Evolutionary conservation across 2,329 filamentous ascomycete species (phyloP).

Genomic region (Penicillium sp.): DNA sequence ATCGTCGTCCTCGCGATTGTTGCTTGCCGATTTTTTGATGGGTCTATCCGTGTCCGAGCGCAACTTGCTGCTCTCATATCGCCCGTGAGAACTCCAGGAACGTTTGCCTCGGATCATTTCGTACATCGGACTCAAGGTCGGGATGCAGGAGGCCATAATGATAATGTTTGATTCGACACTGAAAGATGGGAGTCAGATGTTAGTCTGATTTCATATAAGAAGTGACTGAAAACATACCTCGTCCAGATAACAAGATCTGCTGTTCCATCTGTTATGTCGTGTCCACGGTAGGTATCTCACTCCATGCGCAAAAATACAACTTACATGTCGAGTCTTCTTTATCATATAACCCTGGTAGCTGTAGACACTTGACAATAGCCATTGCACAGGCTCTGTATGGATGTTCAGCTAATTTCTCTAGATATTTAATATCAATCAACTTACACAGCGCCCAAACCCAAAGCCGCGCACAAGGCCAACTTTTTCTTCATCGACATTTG

Average conservation of each 20-base stretch:
- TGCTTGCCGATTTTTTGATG: not conserved
- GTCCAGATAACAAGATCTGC: constrained; percentile 4
- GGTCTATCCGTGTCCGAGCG: not conserved
- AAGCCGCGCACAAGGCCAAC: not conserved
- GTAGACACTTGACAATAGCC: constrained; percentile 34
- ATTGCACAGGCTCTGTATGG: constrained; percentile 29
- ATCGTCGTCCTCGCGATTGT: not conserved
- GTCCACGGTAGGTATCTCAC: not conserved
- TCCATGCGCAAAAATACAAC: not conserved
- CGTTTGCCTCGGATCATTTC: constrained; percentile 26
- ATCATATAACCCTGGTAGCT: constrained; percentile 26
- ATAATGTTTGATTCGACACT: constrained; percentile 34
- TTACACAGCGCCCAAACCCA: not conserved
- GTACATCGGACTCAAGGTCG: constrained; percentile 32
- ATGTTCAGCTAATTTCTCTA: not conserved
- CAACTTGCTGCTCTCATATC: not conserved
- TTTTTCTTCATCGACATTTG: constrained; percentile 33
- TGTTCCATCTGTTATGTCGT: not conserved
- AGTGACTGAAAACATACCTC: not conserved
- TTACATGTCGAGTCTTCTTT: constrained; percentile 3
- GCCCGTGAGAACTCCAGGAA: constrained; percentile 16
- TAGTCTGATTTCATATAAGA: not conserved
- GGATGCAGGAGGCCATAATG: constrained; percentile 38
- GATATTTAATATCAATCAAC: not conserved
- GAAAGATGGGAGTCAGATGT: not conserved